Conservation (phyloP, 768 basidiomycete genomes). For the Crassisporium funariophilum region DNA sequence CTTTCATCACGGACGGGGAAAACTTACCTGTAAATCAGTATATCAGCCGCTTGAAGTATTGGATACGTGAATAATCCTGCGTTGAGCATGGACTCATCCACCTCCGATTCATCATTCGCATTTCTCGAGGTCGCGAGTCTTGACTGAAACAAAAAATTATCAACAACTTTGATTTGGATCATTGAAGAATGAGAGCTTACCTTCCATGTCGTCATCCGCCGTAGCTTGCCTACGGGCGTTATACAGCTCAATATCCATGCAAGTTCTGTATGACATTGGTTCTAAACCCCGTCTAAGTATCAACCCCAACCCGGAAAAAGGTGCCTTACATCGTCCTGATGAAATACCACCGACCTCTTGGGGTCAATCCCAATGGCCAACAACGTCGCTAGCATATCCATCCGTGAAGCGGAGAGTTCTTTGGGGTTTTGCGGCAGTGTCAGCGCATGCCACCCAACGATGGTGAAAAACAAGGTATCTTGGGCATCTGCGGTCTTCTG, state of each 20-base stretch:
- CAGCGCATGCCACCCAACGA: constrained; percentile 94
- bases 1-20: background rate
- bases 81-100: constrained; percentile 82
- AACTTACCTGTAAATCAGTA: constrained; percentile 78
- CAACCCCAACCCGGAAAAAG: too few relatives aligned
- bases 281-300: too few relatives aligned
- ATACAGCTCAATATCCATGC: constrained; percentile 90
- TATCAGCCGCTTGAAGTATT: constrained; percentile 91
- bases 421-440: constrained; percentile 87
- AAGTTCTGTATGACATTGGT: constrained; percentile 81
- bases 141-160: constrained; percentile 48
- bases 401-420: constrained; percentile 58
- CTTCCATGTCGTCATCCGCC: constrained; percentile 98
- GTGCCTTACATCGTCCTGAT: constrained; percentile 80
- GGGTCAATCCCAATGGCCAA: constrained; percentile 88
- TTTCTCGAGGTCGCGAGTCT: constrained; percentile 76
- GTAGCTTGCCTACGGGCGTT: constrained; percentile 78
- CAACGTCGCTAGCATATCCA: constrained; percentile 79
- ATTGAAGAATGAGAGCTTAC: constrained; percentile 36
- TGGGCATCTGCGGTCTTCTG: constrained; percentile 60
- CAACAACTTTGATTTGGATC: background rate
- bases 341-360: constrained; percentile 71
- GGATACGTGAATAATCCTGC: constrained; percentile 92
- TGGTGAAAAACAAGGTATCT: constrained; percentile 77
- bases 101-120: constrained; percentile 70